Evolutionary conservation across 108 stramenopile species (phyloP).

Genomic region (Skeletonema grethae): DNA sequence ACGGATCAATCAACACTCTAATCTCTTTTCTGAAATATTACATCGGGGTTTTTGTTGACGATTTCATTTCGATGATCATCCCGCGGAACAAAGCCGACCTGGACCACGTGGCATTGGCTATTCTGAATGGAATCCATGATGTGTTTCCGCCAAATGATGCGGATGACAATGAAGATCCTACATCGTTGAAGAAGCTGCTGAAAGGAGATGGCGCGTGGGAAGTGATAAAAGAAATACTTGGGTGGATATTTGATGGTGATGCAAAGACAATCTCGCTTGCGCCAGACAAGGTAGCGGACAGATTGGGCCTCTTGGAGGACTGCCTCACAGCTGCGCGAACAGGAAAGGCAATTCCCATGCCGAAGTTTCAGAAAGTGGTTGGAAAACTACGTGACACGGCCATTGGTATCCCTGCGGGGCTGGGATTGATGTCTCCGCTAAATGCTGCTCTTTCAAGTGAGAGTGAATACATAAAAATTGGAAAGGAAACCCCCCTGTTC

Average conservation of each 20-base stretch:
- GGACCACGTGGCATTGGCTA: constrained; percentile 5
- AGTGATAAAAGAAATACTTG: neutral
- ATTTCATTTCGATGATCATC: constrained; percentile 22
- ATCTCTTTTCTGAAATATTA: neutral
- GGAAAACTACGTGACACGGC: neutral
- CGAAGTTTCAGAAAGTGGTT: neutral
- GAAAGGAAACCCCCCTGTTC: neutral
- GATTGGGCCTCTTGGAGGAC: neutral
- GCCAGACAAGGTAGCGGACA: neutral
- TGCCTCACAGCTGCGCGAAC: neutral
- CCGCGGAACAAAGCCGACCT: neutral
- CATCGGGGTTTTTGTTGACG: constrained; percentile 37
- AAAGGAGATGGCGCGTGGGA: neutral
- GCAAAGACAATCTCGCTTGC: neutral
- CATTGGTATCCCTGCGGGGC: neutral
- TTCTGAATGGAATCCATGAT: constrained; percentile 23
- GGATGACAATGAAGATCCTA: constrained; percentile 11
- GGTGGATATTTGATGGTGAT: neutral
- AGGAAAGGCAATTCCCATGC: neutral
- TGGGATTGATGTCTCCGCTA: neutral
- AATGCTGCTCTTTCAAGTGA: neutral
- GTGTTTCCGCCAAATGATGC: constrained; percentile 10
- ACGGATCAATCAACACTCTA: neutral
- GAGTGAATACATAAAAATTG: neutral
- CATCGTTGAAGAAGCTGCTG: neutral